These are phyloP conservation scores for Vaccinium macrocarpon DNA, from an alignment of 148 eudicot species.

Conservation along the genomic window DNA sequence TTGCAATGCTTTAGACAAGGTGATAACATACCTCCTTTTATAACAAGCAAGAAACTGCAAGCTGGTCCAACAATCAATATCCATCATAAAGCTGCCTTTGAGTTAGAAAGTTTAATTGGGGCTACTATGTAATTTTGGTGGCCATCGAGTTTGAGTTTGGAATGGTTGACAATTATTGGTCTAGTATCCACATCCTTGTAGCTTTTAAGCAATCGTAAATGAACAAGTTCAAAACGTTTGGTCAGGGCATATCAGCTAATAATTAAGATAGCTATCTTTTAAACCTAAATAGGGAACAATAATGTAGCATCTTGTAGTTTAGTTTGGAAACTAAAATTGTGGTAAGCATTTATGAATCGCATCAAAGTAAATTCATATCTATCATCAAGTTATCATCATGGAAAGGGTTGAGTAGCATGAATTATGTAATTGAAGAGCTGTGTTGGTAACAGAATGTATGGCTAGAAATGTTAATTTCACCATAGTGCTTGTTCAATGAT, in stretches of 20 bases:
- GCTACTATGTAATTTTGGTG: no score
- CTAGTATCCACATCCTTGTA: background rate
- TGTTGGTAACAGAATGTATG: no score
- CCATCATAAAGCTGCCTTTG: background rate
- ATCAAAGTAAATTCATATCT: background rate
- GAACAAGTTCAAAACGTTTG: background rate
- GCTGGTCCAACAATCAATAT: no score
- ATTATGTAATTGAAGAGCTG: background rate
- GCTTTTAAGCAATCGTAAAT: background rate
- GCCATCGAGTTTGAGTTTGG: background rate
- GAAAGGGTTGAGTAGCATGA: background rate
- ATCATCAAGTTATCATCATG: background rate
- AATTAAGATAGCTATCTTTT: background rate
- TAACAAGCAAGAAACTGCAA: background rate
- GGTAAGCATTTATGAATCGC: background rate
- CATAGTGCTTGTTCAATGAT: background rate
- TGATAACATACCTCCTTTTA: background rate
- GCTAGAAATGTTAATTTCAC: background rate
- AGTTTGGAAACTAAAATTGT: background rate
- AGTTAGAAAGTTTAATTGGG: background rate
- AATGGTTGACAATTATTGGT: background rate
- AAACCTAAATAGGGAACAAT: background rate
- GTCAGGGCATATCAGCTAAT: background rate
- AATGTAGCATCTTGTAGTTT: background rate
- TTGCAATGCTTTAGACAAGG: background rate